Evolutionary conservation across 2,329 filamentous ascomycete genomes (phyloP).

Genomic region (Clathrospora elynae): DNA sequence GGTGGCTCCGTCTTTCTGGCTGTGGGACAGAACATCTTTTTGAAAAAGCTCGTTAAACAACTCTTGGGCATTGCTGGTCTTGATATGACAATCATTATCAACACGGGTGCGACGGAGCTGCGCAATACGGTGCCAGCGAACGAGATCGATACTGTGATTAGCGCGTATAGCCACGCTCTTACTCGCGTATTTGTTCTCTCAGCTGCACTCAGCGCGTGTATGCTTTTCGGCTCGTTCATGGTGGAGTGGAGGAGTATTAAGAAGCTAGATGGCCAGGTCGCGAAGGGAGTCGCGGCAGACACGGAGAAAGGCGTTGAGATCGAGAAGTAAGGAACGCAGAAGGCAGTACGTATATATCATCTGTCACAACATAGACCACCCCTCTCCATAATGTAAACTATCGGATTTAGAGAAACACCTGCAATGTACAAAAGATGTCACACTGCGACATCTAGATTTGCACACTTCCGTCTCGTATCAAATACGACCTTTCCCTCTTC

Average conservation of each 20-base stretch:
- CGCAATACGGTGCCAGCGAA: conserved; percentile 57
- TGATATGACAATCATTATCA: conserved; percentile 20
- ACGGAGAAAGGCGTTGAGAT: neutral
- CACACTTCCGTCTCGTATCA: too few species aligned
- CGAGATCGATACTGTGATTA: conserved; percentile 58
- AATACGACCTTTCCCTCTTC: too few species aligned
- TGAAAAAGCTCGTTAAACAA: conserved; percentile 24
- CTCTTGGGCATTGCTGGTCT: conserved; percentile 31
- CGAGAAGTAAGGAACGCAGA: too few species aligned
- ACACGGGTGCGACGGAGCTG: conserved; percentile 62
- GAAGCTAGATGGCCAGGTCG: neutral
- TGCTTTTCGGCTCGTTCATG: conserved; percentile 57
- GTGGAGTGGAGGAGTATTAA: conserved; percentile 68
- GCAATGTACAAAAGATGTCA: too few species aligned
- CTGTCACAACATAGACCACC: too few species aligned
- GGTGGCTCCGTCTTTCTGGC: conserved; percentile 55
- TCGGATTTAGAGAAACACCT: too few species aligned
- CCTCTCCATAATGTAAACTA: too few species aligned
- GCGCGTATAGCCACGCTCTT: conserved; percentile 67
- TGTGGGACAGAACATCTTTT: conserved; percentile 51
- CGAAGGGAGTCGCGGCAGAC: neutral
- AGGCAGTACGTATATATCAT: too few species aligned
- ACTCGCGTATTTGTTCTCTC: conserved; percentile 63
- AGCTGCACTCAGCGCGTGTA: conserved; percentile 59
- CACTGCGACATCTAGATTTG: too few species aligned